phyloP scores from a whole-genome alignment of 352 stramenopile species.

The Pythium graminicola region DNA sequence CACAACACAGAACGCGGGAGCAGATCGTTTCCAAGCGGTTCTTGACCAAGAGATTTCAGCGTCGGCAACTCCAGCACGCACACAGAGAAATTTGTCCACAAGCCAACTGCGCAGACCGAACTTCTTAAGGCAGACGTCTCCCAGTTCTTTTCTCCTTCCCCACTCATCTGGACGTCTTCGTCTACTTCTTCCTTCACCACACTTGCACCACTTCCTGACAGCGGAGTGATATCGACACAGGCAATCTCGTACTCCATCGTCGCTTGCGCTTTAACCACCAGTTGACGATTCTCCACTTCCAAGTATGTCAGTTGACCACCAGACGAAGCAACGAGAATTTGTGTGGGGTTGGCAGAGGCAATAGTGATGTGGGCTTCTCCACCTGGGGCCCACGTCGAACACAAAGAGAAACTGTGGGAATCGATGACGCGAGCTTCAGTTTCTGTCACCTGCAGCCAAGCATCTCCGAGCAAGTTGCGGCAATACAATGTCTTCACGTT shows the following conservation, averaged over 20 bases:
- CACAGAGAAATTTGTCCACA: constrained; percentile 93
- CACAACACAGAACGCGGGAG: constrained; percentile 86
- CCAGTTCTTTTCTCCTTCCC: constrained; percentile 35
- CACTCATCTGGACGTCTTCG: constrained; percentile 60
- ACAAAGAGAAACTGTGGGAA: constrained; percentile 49
- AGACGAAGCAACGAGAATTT: constrained; percentile 89
- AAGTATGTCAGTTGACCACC: constrained; percentile 90
- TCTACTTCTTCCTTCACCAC: constrained; percentile 18
- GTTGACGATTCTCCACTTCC: constrained; percentile 47
- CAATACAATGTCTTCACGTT: constrained; percentile 91
- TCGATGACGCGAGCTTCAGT: constrained; percentile 86
- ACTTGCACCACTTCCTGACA: constrained; percentile 17
- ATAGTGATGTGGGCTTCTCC: constrained; percentile 68
- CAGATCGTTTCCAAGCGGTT: constrained; percentile 70
- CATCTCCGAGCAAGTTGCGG: constrained; percentile 85
- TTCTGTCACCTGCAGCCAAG: constrained; percentile 94
- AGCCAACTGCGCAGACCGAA: constrained; percentile 75
- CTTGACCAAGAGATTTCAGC: constrained; percentile 56
- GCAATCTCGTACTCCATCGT: constrained; percentile 93
- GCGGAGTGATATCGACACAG: constrained; percentile 87
- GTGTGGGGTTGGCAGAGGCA: constrained; percentile 81
- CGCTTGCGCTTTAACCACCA: constrained; percentile 57
- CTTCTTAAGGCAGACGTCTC: constrained; percentile 44
- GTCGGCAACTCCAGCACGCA: constrained; percentile 79
- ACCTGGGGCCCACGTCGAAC: constrained; percentile 76